These are phyloP conservation scores for Erodium moschatum DNA, from an alignment of 441 rosid species.

Conservation along the genomic window DNA sequence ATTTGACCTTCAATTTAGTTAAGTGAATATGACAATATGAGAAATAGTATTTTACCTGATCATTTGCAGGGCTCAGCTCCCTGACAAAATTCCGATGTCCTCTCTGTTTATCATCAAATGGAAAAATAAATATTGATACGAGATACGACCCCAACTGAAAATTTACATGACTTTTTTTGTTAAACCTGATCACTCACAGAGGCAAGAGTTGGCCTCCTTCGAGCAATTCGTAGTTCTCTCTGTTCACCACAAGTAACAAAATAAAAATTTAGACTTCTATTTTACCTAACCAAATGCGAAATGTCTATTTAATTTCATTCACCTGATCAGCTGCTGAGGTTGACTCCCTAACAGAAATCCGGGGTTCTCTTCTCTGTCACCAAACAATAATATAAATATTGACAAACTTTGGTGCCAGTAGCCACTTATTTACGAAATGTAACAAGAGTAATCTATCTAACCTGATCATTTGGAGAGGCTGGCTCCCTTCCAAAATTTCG, in stretches of 20 bases:
- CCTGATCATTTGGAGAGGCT: conserved; percentile 11
- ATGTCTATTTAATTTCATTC: background rate
- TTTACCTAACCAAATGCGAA: background rate
- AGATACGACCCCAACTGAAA: background rate
- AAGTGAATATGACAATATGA: background rate
- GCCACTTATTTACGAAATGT: background rate
- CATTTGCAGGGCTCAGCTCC: conserved; percentile 6
- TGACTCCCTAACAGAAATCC: conserved; percentile 44
- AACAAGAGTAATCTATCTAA: background rate
- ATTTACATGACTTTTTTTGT: background rate
- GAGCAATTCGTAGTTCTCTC: conserved; percentile 6
- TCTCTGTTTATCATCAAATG: conserved; percentile 3
- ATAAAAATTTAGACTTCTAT: background rate
- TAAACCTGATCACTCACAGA: conserved; percentile 3
- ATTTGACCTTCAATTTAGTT: background rate
- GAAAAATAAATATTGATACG: background rate
- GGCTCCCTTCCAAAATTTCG: conserved; percentile 7
- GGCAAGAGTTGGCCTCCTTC: background rate
- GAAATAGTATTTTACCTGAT: background rate
- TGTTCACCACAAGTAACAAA: background rate
- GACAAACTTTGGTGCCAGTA: background rate
- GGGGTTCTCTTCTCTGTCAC: conserved; percentile 58
- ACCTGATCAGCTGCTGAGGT: conserved; percentile 23
- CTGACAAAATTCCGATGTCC: background rate
- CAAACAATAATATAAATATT: conserved; percentile 17